Evolutionary conservation across 345 rosid genomes (phyloP), one percentile per base, ranked within the genome.

Genomic region (Stellera chamaejasme): DNA sequence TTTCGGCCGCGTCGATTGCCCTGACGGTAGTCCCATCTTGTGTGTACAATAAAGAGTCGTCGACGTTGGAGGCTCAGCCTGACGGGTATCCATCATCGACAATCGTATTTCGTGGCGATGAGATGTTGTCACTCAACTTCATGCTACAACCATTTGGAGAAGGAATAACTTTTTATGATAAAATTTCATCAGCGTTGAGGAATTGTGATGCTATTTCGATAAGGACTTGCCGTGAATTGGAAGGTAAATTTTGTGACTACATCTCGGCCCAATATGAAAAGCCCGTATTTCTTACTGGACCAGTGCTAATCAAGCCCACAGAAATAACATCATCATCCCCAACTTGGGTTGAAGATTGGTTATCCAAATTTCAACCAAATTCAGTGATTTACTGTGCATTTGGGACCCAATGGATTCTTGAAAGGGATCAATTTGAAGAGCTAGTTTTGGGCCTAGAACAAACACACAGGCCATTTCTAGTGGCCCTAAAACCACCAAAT

Each of bases 151-250:
- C 78, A 0, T 84, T 73, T 10, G 88, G 92, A 0, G 73, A 70
- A 2, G 77, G 74, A 8, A 58, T 59, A 12, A 76, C 85, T 2
- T 91, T 91, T 51, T 77, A 75, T 43, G 83, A 82, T 0, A 70
- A 84, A 59, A 54, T 75, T 51, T 70, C 64, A 0, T 50, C 52
- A 0, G 67, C 75, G 0, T 63, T 84, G 82, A 67, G 60, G 63
- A 75, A 66, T 48, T 79, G 77, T 9, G 89, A 90, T 25, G 84
- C 72, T 0, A 63, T 85, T 1, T 75, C 89, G 0, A 68, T 85
- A 19, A 81, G 97, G 50, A 85, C 96, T 6, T 90, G 91, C 68
- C 55, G 13, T 4, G 97, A 90, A 63, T 42, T 73, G 0, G 94
- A 90, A 72, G 83, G 79, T 13, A 58, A 68, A 10, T 62, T 83